Evolutionary conservation across 768 basidiomycete species (phyloP).

Genomic region (Macrolepiota dolichaula): DNA sequence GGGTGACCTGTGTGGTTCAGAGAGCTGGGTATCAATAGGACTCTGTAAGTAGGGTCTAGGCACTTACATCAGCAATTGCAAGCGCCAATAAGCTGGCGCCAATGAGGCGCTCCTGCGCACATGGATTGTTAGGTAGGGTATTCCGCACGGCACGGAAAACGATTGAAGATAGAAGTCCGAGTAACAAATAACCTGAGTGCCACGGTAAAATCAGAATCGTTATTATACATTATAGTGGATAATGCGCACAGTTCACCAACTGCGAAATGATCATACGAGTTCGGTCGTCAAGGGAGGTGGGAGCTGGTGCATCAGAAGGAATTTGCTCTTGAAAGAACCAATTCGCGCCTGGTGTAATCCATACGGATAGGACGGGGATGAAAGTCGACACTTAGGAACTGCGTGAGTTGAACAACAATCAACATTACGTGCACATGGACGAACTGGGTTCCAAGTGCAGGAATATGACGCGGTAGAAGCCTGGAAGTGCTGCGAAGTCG

Average conservation of each 20-base stretch:
- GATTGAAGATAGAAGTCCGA: constrained; percentile 54
- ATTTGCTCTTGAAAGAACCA: constrained; percentile 71
- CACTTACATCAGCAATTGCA: constrained; percentile 69
- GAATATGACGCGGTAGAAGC: constrained; percentile 60
- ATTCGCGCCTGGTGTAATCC: constrained; percentile 54
- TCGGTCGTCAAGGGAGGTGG: constrained; percentile 39
- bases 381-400: constrained; percentile 31
- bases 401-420: not conserved
- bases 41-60: too few relatives aligned
- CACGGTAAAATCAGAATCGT: constrained; percentile 8
- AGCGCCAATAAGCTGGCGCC: constrained; percentile 65
- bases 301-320: constrained; percentile 35
- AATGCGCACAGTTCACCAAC: constrained; percentile 47
- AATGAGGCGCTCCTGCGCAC: constrained; percentile 67
- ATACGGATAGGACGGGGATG: constrained; percentile 35
- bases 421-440: constrained; percentile 7
- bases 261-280: constrained; percentile 66
- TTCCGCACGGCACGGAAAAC: constrained; percentile 70
- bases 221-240: too few relatives aligned
- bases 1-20: constrained; percentile 43
- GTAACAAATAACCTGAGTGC: constrained; percentile 14
- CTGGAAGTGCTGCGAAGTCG: constrained; percentile 56
- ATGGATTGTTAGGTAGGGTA: constrained; percentile 52
- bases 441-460: constrained; percentile 65
- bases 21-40: not conserved